Evolutionary conservation across 129 eudicot genomes (phyloP).

Genomic region (Ambrosia artemisiifolia): DNA sequence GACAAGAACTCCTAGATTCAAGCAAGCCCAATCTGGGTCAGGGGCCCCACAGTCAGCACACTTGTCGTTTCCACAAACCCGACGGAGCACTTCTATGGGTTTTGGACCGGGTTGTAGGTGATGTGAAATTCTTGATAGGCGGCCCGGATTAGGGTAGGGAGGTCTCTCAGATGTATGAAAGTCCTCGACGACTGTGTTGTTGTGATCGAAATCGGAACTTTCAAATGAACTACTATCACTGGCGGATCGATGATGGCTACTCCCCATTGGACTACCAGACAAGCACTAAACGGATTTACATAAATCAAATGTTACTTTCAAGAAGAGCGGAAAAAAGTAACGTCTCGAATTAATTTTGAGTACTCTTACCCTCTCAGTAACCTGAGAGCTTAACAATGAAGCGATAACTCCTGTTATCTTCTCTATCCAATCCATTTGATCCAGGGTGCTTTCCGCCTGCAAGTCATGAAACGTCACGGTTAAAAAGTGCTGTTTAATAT

Average conservation of each 20-base stretch:
- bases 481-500: neutral
- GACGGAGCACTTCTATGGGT: slow-evolving; percentile 73
- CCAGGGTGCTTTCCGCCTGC: slow-evolving; percentile 98
- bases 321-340: neutral
- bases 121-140: slow-evolving; percentile 69
- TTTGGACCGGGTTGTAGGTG: slow-evolving; percentile 61
- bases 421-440: slow-evolving; percentile 99
- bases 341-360: neutral
- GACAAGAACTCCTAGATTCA: slow-evolving; percentile 89
- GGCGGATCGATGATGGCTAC: slow-evolving; percentile 84
- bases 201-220: slow-evolving; percentile 85
- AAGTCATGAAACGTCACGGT: slow-evolving; percentile 10
- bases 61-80: slow-evolving; percentile 80
- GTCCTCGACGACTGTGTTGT: slow-evolving; percentile 61
- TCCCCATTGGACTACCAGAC: slow-evolving; percentile 86
- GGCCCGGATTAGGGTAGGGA: slow-evolving; percentile 60
- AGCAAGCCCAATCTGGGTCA: slow-evolving; percentile 99
- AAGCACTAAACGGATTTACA: slow-evolving; percentile 55
- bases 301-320: neutral
- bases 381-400: slow-evolving; percentile 85
- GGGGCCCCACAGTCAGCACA: slow-evolving; percentile 98
- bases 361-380: slow-evolving; percentile 80
- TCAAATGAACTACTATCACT: slow-evolving; percentile 97
- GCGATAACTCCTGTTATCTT: slow-evolving; percentile 99
- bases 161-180: slow-evolving; percentile 61